These are phyloP conservation scores for Penicillium arizonense DNA, from an alignment of 495 filamentous ascomycete genomes.

Conservation along the genomic window DNA sequence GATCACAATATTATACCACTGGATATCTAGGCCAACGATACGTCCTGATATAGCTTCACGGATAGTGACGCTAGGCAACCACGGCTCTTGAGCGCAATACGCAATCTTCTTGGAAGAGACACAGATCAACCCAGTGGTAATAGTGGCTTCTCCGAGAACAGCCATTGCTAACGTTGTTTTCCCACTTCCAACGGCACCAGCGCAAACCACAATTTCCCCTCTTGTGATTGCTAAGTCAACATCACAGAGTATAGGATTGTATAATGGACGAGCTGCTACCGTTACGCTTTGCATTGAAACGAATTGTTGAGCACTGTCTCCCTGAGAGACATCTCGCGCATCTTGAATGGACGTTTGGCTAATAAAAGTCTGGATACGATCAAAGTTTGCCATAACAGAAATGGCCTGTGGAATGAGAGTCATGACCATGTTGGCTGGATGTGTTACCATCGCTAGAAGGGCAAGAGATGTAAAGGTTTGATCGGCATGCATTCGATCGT, in stretches of 20 bases:
- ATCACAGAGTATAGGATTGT: neutral
- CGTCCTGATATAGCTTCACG: slow-evolving; percentile 32
- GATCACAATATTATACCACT: slow-evolving; percentile 46
- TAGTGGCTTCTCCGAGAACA: slow-evolving; percentile 45
- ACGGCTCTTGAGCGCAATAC: slow-evolving; percentile 37
- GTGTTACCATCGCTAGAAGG: slow-evolving; percentile 47
- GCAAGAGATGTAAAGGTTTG: slow-evolving; percentile 51
- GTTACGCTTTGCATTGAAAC: neutral
- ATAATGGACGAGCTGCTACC: too few species aligned
- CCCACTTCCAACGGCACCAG: slow-evolving; percentile 48
- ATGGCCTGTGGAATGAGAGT: slow-evolving; percentile 31
- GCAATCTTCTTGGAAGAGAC: slow-evolving; percentile 26
- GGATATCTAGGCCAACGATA: slow-evolving; percentile 14
- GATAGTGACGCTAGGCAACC: slow-evolving; percentile 43
- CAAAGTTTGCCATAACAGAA: slow-evolving; percentile 44
- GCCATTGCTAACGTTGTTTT: slow-evolving; percentile 44
- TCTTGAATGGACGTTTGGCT: slow-evolving; percentile 4
- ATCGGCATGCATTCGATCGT: slow-evolving; percentile 30
- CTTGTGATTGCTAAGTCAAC: slow-evolving; percentile 23
- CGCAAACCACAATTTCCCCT: slow-evolving; percentile 35
- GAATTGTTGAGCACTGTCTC: neutral
- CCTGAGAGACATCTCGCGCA: neutral
- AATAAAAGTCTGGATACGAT: slow-evolving; percentile 51
- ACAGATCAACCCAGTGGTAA: slow-evolving; percentile 20
- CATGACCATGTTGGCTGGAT: slow-evolving; percentile 46